Evolutionary conservation across 129 eudicot genomes (phyloP).

Genomic region (Helianthus annuus): HanXRQr2.0-SUNRISE NC_035444.2:24387109-24387608

Average conservation of each 20-base stretch:
- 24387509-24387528: too few species aligned
- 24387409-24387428: too few species aligned
- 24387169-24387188: constrained; percentile 4
- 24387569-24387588: too few species aligned
- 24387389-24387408: too few species aligned
- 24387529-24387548: too few species aligned
- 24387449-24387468: too few species aligned
- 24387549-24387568: too few species aligned
- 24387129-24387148: constrained; percentile 96
- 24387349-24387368: too few species aligned
- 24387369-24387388: background rate
- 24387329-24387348: constrained; percentile 5
- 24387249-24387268: constrained; percentile 96
- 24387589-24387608: too few species aligned
- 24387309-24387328: constrained; percentile 16
- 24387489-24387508: too few species aligned
- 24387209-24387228: background rate
- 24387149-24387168: constrained; percentile 92
- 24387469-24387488: too few species aligned
- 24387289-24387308: constrained; percentile 90
- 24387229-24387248: background rate
- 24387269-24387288: constrained; percentile 95
- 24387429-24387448: too few species aligned
- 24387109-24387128: constrained; percentile 95
- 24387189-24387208: background rate